Evolutionary conservation across 352 stramenopile species (phyloP), one percentile per base, ranked within the genome.

Genomic region (Phytophthora colocasiae): DNA sequence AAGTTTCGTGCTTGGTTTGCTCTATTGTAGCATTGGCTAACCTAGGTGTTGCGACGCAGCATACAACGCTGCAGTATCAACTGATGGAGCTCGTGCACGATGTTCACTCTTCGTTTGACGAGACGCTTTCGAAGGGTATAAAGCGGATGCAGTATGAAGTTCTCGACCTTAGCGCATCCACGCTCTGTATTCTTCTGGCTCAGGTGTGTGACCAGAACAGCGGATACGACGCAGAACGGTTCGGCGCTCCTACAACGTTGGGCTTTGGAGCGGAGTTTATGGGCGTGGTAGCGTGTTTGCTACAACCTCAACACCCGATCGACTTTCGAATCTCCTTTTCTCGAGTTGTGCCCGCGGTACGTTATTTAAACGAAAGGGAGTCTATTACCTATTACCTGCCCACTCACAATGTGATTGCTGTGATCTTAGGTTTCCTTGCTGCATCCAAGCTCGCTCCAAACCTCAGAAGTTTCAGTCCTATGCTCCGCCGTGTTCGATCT

Each of bases 11-110:
- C 5, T 34, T 47, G 14, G 9, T 24, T 24, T 53, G 3, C 14
- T 36, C 10, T 8, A 11, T 12, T 15, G 24, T 39, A n/a, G 12
- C 14, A 5, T 29, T 7, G 11, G 22, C 45, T 63, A 10, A 56
- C 31, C 11, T 12, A 63, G 11, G 45, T 40, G 4, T 36, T 62
- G 29, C 29, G 32, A 17, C 46, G 10, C 44, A 89, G 80, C 75
- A 87, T 49, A 87, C 77, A 2, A 71, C 73, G 15, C 36, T 89
- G 34, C 66, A 73, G 43, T 73, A 66, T 58, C 71, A 83, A 26
- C 3, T 87, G 14, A 62, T 81, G 45, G 73, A 82, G 58, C 46
- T 87, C 19, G 56, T 87, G 2, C 29, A 36, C 4, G 69, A 85
- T 40, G 14, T 78, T 0, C 19, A 77, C 12, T 51, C 46, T 39